Evolutionary conservation across 768 basidiomycete species (phyloP).

Genomic region (Leucocoprinus leucothites): DNA sequence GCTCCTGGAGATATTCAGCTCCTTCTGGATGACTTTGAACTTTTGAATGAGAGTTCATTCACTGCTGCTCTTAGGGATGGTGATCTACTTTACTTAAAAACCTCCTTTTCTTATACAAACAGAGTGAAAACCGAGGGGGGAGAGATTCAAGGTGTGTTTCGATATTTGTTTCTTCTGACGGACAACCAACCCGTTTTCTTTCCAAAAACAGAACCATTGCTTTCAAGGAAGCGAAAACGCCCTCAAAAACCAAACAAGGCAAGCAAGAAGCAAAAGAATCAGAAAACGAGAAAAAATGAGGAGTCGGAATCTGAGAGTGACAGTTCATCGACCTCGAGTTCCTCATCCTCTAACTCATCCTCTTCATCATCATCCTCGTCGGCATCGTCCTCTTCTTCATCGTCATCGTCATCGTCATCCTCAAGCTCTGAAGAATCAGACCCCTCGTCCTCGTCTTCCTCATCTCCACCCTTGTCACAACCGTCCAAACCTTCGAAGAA

Average conservation of each 20-base stretch:
- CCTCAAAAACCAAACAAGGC: constrained; percentile 1
- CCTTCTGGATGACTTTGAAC: constrained; percentile 45
- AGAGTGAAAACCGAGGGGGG: constrained; percentile 5
- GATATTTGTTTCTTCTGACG: neutral
- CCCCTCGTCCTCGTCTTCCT: constrained; percentile 22
- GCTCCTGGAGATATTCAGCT: constrained; percentile 25
- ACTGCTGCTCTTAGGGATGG: constrained; percentile 42
- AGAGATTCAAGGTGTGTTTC: neutral
- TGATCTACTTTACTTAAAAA: constrained; percentile 39
- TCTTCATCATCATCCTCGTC: constrained; percentile 23
- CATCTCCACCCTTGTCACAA: constrained; percentile 13
- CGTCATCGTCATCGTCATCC: constrained; percentile 18
- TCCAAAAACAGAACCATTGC: neutral
- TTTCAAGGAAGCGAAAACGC: constrained; percentile 10
- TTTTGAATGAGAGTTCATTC: constrained; percentile 37
- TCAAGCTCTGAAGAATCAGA: constrained; percentile 14
- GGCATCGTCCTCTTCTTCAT: constrained; percentile 19
- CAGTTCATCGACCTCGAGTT: constrained; percentile 19
- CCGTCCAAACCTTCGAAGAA: neutral
- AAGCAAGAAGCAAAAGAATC: constrained; percentile 9
- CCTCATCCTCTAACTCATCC: constrained; percentile 22
- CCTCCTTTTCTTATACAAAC: neutral
- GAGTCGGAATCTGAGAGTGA: constrained; percentile 17
- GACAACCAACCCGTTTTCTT: neutral
- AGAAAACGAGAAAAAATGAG: neutral